Conservation (phyloP, 331 rosid species). For the Quercus lobata region DNA sequence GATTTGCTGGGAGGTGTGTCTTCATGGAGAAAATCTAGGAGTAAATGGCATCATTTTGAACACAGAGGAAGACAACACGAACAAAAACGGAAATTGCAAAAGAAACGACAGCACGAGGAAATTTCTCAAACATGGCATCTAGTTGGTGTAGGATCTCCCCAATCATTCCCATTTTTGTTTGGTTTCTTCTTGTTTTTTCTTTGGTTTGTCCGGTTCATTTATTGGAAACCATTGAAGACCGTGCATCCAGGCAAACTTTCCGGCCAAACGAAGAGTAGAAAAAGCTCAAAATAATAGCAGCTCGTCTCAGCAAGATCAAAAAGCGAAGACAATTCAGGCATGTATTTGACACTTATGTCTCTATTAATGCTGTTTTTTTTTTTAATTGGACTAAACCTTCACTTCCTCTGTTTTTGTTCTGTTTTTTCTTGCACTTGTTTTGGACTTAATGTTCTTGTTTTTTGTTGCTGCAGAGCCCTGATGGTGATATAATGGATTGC, state of each 20-base stretch:
- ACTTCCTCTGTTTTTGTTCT: slow-evolving; percentile 27
- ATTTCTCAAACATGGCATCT: slow-evolving; percentile 57
- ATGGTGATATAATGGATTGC: slow-evolving; percentile 87
- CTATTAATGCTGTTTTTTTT: not conserved
- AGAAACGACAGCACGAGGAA: slow-evolving; percentile 29
- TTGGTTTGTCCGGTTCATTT: slow-evolving; percentile 43
- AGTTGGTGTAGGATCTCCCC: slow-evolving; percentile 44
- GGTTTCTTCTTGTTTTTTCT: slow-evolving; percentile 57
- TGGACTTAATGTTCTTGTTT: not conserved
- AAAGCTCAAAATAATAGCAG: slow-evolving; percentile 45
- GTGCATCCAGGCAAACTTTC: slow-evolving; percentile 51
- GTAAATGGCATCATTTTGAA: slow-evolving; percentile 25
- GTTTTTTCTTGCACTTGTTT: not conserved
- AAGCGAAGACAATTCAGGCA: slow-evolving; percentile 86
- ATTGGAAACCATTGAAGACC: slow-evolving; percentile 24
- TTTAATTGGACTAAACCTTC: not conserved
- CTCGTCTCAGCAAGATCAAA: slow-evolving; percentile 63
- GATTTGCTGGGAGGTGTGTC: slow-evolving; percentile 33
- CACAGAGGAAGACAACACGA: slow-evolving; percentile 46
- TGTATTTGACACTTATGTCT: not conserved
- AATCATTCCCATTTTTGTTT: slow-evolving; percentile 44
- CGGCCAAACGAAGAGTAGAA: slow-evolving; percentile 55
- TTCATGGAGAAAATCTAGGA: slow-evolving; percentile 38
- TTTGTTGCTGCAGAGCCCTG: slow-evolving; percentile 63
- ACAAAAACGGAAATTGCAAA: slow-evolving; percentile 21